A percentile compares a stretch with the other conserved stretches of the same genome.
phyloP scores from a whole-genome alignment of 179 eudicot species.

The Camellia oleifera region DNA sequence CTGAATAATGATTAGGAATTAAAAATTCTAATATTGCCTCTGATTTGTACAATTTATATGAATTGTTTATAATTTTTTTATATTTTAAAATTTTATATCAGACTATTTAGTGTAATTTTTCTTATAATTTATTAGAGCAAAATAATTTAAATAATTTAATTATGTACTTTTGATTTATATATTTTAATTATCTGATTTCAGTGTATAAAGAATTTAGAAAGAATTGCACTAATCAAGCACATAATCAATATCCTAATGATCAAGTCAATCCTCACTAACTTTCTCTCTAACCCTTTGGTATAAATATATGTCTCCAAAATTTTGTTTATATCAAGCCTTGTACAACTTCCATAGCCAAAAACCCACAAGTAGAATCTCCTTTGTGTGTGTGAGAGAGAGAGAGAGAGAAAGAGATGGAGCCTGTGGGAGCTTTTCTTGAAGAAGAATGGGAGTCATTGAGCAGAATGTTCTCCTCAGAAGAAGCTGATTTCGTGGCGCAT shows the following conservation, averaged over 20 bases:
- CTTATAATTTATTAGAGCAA: no score
- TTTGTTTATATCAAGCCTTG: not conserved
- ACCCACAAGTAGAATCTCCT: not conserved
- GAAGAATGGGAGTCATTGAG: slow-evolving; percentile 62
- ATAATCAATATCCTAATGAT: not conserved
- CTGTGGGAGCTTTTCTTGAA: slow-evolving; percentile 38
- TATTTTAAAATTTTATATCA: no score
- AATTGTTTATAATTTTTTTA: no score
- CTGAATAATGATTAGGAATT: slow-evolving; percentile 16
- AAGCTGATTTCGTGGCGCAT: slow-evolving; percentile 26
- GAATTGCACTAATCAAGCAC: not conserved
- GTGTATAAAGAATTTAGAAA: no score
- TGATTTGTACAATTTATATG: no score
- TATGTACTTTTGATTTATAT: no score
- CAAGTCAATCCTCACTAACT: slow-evolving; percentile 23
- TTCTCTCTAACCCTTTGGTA: slow-evolving; percentile 7
- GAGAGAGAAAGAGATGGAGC: slow-evolving; percentile 28
- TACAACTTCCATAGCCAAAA: no score
- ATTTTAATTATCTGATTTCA: no score
- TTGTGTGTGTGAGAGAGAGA: slow-evolving; percentile 7
- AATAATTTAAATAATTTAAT: no score
- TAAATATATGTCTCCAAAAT: slow-evolving; percentile 24
- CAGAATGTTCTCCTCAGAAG: slow-evolving; percentile 40
- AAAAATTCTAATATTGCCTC: not conserved
- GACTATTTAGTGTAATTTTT: no score